A percentile compares a stretch with the other conserved stretches of the same genome.
Conservation (phyloP, 2,329 filamentous ascomycete genomes). For the Botrytis squamosa region DNA sequence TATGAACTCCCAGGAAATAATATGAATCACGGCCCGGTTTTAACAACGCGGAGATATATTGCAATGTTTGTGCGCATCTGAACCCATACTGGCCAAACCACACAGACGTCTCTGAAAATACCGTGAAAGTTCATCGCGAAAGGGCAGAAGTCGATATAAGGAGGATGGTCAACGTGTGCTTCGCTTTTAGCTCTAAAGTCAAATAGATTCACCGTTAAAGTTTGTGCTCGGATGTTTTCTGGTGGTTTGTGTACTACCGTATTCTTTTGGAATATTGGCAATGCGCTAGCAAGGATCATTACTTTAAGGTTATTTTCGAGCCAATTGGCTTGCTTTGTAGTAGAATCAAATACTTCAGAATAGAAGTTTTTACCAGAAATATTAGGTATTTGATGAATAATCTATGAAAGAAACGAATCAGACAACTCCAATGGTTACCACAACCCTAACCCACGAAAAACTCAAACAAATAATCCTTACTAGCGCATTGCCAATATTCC, state of each 20-base stretch:
- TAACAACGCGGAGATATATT: conserved; percentile 3
- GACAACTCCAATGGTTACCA: no score
- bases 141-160: neutral
- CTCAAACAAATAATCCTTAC: no score
- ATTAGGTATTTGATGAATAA: no score
- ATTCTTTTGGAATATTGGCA: no score
- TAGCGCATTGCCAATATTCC: no score
- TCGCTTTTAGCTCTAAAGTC: conserved; percentile 4
- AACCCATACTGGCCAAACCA: neutral
- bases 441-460: no score
- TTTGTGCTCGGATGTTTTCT: conserved; percentile 4
- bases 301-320: no score
- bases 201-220: conserved; percentile 6
- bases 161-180: neutral
- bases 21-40: neutral
- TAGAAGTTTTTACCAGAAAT: no score
- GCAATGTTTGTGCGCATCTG: neutral
- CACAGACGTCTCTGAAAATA: neutral
- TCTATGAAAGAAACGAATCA: no score
- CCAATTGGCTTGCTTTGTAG: no score
- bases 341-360: no score
- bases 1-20: neutral
- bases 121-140: conserved; percentile 4
- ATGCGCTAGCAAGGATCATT: no score
- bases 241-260: neutral